Percentiles rank a stretch among this genome's conserved stretches.
These are phyloP conservation scores for Arachis monticola DNA, from an alignment of 331 rosid species.

Conservation along the genomic window DNA sequence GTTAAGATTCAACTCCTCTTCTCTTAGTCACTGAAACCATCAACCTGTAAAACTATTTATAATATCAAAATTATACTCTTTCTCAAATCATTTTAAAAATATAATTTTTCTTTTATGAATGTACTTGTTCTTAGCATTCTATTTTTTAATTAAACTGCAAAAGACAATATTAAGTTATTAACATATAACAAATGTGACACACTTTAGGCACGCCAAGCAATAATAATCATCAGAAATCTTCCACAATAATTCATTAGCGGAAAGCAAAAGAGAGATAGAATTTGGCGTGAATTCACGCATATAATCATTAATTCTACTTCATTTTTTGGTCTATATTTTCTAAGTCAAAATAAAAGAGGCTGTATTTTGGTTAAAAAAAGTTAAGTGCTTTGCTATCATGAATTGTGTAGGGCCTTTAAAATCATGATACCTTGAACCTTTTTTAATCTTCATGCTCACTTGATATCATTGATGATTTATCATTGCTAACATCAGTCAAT, in stretches of 20 bases:
- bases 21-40: too few species aligned
- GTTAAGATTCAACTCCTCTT: too few species aligned
- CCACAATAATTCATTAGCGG: constrained; percentile 42
- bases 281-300: constrained; percentile 45
- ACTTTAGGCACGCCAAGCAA: constrained; percentile 48
- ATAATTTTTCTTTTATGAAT: background rate
- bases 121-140: constrained; percentile 5
- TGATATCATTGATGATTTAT: constrained; percentile 46
- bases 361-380: constrained; percentile 28
- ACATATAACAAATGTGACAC: constrained; percentile 11
- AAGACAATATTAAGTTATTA: background rate
- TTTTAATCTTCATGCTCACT: constrained; percentile 49
- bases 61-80: too few species aligned
- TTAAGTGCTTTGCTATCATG: constrained; percentile 43
- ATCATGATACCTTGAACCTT: constrained; percentile 44
- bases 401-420: constrained; percentile 31
- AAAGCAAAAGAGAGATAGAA: constrained; percentile 45
- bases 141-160: background rate
- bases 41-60: too few species aligned
- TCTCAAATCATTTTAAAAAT: too few species aligned
- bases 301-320: constrained; percentile 37
- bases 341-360: constrained; percentile 36
- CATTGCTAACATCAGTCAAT: constrained; percentile 48
- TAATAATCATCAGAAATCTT: constrained; percentile 40
- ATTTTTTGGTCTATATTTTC: constrained; percentile 27